Conservation (phyloP, 148 eudicot genomes). For the Amaranthus cruentus region DNA sequence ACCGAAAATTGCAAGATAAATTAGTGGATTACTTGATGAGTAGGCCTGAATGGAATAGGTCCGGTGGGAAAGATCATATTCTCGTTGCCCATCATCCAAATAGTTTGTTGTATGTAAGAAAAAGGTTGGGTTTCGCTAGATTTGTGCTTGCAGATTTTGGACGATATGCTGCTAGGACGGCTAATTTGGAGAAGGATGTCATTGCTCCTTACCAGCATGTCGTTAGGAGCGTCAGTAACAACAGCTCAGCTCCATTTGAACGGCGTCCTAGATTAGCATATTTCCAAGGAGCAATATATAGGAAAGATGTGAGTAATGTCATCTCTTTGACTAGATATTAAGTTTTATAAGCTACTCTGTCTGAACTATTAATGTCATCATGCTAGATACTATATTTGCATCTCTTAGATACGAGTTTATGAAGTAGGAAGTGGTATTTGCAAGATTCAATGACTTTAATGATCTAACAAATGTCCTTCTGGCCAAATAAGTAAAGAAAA, state of each 20-base stretch:
- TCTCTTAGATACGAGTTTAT: too few species aligned
- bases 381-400: too few species aligned
- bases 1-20: slow-evolving; percentile 58
- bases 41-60: slow-evolving; percentile 66
- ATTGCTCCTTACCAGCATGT: slow-evolving; percentile 96
- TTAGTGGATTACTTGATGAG: slow-evolving; percentile 57
- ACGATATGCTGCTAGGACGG: slow-evolving; percentile 55
- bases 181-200: slow-evolving; percentile 79
- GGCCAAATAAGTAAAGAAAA: neutral
- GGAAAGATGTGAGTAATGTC: slow-evolving; percentile 80
- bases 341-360: neutral
- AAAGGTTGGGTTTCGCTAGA: slow-evolving; percentile 57
- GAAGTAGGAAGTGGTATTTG: neutral
- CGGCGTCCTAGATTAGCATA: slow-evolving; percentile 62
- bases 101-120: slow-evolving; percentile 68
- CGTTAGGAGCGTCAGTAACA: slow-evolving; percentile 42
- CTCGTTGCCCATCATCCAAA: slow-evolving; percentile 93
- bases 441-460: neutral
- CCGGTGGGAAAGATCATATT: slow-evolving; percentile 67
- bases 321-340: neutral
- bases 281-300: slow-evolving; percentile 91
- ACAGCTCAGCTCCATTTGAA: slow-evolving; percentile 52
- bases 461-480: neutral
- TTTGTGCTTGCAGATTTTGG: slow-evolving; percentile 93
- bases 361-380: neutral